phyloP scores from a whole-genome alignment of 148 eudicot genomes.

The Hydrangea macrophylla region DNA sequence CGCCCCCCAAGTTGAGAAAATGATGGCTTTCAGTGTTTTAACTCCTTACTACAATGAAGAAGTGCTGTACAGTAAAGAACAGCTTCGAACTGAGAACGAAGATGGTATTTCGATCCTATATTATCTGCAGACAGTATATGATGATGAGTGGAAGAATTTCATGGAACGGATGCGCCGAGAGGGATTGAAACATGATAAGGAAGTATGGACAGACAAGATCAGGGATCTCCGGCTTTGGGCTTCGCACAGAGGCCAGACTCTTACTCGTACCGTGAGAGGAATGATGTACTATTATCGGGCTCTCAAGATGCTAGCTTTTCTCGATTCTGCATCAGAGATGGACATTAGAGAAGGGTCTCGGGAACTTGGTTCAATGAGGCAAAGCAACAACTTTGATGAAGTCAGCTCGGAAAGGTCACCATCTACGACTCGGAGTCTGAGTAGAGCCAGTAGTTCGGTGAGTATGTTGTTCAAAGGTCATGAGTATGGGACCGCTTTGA shows the following conservation, averaged over 20 bases:
- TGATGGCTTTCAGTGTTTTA: constrained; percentile 88
- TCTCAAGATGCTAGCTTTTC: constrained; percentile 88
- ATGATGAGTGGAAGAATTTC: constrained; percentile 89
- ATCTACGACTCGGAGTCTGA: constrained; percentile 53
- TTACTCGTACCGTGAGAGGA: constrained; percentile 89
- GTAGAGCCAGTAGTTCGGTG: constrained; percentile 37
- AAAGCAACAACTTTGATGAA: constrained; percentile 38
- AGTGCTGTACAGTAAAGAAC: constrained; percentile 73
- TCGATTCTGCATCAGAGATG: constrained; percentile 96
- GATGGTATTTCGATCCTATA: constrained; percentile 88
- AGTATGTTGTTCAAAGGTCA: constrained; percentile 44
- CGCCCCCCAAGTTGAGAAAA: constrained; percentile 95
- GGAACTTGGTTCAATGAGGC: constrained; percentile 63
- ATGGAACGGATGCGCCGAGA: constrained; percentile 70
- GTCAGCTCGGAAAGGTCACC: constrained; percentile 36
- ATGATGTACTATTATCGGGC: constrained; percentile 98
- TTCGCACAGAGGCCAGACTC: constrained; percentile 93
- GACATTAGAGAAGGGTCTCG: constrained; percentile 74
- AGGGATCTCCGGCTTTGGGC: constrained; percentile 88
- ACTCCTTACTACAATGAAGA: constrained; percentile 97
- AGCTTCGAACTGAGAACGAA: constrained; percentile 83
- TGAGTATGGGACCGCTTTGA: constrained; percentile 50
- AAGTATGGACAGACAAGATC: constrained; percentile 51
- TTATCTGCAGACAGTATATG: constrained; percentile 85
- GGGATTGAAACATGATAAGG: constrained; percentile 55